phyloP scores from a whole-genome alignment of 768 basidiomycete genomes.

The Russula brevipes region DNA sequence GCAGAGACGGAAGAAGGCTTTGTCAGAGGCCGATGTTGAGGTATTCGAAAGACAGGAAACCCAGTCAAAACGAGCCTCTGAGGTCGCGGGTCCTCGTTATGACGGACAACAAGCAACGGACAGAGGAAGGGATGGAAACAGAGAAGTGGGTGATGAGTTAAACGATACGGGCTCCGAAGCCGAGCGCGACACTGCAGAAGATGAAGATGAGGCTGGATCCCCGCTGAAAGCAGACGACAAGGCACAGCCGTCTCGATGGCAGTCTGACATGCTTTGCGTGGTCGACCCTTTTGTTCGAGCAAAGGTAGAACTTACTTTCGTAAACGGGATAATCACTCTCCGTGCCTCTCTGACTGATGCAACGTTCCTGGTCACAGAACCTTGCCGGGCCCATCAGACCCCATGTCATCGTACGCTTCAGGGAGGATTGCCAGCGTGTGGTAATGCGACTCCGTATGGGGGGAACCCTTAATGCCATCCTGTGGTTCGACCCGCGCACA shows the following conservation, averaged over 20 bases:
- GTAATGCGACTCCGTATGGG: constrained; percentile 19
- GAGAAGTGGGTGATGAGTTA: not conserved
- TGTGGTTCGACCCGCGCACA: constrained; percentile 13
- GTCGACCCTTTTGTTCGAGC: constrained; percentile 40
- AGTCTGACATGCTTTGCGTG: constrained; percentile 28
- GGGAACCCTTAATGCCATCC: constrained; percentile 6
- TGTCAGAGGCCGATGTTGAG: not conserved
- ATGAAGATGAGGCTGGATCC: not conserved
- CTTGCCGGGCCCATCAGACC: constrained; percentile 22
- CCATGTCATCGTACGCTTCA: constrained; percentile 15
- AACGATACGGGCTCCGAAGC: not conserved
- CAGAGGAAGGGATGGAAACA: not conserved
- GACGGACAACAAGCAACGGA: not conserved
- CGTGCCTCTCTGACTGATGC: not conserved
- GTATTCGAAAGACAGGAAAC: not conserved
- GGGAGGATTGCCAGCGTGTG: constrained; percentile 23
- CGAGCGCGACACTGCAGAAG: constrained; percentile 4
- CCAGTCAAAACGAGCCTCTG: not conserved
- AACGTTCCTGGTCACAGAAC: constrained; percentile 24
- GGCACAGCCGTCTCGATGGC: constrained; percentile 12
- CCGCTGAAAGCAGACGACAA: not conserved
- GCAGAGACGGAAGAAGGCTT: not conserved
- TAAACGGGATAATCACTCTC: not conserved
- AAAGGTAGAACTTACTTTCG: constrained; percentile 31
- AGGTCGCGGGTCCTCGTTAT: not conserved